Percentiles rank a stretch among this genome's conserved stretches.
Conservation (phyloP, 1,284 basidiomycete genomes). For the Cutaneotrichosporon spelunceum region DNA sequence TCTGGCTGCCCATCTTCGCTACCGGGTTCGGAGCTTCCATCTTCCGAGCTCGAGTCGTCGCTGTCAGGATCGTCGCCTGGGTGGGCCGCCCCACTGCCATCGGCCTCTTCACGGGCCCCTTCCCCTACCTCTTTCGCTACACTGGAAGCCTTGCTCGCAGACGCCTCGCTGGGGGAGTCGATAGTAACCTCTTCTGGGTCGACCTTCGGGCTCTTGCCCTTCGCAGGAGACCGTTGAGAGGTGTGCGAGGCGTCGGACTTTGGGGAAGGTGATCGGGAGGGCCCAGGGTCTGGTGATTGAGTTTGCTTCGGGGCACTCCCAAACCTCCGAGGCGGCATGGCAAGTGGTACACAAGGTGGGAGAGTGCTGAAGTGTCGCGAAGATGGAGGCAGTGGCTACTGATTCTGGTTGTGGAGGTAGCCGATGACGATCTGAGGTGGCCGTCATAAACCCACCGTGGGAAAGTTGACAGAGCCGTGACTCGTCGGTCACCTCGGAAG, state of each 20-base stretch:
- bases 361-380: background rate
- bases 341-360: background rate
- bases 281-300: background rate
- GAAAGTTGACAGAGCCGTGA: background rate
- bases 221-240: background rate
- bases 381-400: background rate
- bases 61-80: background rate
- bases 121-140: background rate
- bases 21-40: conserved; percentile 29
- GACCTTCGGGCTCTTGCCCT: conserved; percentile 3
- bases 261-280: background rate
- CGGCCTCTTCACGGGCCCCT: background rate
- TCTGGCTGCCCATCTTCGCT: conserved; percentile 39
- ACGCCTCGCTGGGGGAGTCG: background rate
- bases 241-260: background rate
- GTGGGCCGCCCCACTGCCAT: background rate
- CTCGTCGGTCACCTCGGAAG: background rate
- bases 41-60: background rate
- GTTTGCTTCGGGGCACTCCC: background rate
- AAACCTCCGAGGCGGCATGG: background rate
- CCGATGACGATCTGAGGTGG: background rate
- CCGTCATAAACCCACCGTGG: background rate
- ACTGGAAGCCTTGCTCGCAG: background rate
- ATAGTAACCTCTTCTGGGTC: background rate
- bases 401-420: background rate